Evolutionary conservation across 106 monocot species (phyloP).

Genomic region (Posidonia australis): DNA sequence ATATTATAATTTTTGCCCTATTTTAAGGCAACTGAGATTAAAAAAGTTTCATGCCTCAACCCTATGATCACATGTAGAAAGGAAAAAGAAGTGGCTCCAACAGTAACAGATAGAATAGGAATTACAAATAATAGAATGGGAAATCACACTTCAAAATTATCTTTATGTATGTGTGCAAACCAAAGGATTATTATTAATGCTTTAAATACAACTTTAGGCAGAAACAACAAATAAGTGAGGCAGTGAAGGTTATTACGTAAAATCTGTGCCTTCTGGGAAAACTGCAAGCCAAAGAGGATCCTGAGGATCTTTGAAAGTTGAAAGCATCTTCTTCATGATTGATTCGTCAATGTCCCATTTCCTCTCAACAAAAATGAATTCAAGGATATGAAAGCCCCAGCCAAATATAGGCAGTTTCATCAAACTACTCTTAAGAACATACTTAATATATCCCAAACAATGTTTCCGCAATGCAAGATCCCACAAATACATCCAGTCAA

Average conservation of each 20-base stretch:
- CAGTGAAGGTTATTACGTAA: slow-evolving; percentile 43
- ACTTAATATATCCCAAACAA: slow-evolving; percentile 66
- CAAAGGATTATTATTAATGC: too few species aligned
- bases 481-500: slow-evolving; percentile 99
- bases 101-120: too few species aligned
- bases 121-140: too few species aligned
- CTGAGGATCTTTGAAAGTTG: slow-evolving; percentile 42
- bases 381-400: slow-evolving; percentile 91
- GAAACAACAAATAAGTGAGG: neutral
- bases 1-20: too few species aligned
- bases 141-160: too few species aligned
- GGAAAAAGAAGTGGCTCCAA: too few species aligned
- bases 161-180: too few species aligned
- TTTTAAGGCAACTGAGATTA: too few species aligned
- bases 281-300: slow-evolving; percentile 92
- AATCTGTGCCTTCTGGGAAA: slow-evolving; percentile 98
- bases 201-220: too few species aligned
- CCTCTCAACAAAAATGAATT: slow-evolving; percentile 92
- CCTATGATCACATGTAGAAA: too few species aligned
- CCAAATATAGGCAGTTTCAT: slow-evolving; percentile 91
- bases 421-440: slow-evolving; percentile 84
- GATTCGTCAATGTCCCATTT: slow-evolving; percentile 86
- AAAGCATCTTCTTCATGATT: slow-evolving; percentile 47
- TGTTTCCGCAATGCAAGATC: slow-evolving; percentile 87
- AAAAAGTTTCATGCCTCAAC: too few species aligned